Conservation (phyloP, 768 basidiomycete species). For the Tulasnella sp. region DNA sequence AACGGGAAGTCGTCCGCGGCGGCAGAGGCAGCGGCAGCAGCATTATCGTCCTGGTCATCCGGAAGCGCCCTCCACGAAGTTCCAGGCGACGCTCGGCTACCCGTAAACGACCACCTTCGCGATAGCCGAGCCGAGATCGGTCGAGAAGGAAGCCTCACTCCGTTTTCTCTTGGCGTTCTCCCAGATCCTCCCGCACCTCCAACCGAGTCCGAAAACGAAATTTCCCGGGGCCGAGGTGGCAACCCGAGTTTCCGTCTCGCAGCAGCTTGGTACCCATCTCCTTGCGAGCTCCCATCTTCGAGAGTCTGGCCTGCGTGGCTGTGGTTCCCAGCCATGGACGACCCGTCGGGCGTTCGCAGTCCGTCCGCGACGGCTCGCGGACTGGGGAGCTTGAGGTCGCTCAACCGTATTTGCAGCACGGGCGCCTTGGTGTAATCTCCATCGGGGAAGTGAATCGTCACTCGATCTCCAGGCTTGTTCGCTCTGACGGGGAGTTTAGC, state of each 20-base stretch:
- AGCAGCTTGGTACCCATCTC: background rate
- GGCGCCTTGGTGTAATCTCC: conserved; percentile 9
- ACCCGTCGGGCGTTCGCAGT: background rate
- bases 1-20: background rate
- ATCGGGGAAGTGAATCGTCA: background rate
- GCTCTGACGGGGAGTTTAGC: background rate
- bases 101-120: background rate
- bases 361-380: background rate
- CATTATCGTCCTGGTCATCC: background rate
- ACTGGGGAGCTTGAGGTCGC: conserved; percentile 12
- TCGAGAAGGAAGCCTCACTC: background rate
- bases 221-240: background rate
- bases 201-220: background rate
- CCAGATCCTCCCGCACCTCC: too few species aligned
- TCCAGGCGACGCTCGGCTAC: background rate
- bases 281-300: background rate
- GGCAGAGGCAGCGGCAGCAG: too few species aligned
- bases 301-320: background rate
- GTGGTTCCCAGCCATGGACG: background rate
- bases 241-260: background rate
- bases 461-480: conserved; percentile 20
- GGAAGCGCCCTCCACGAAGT: background rate
- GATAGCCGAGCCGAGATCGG: background rate
- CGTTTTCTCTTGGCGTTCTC: background rate
- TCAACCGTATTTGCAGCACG: background rate